Percentiles rank a stretch among this genome's conserved stretches.
These are phyloP conservation scores for Syzygium syzygioides DNA, from an alignment of 441 rosid genomes.

Conservation along the genomic window DNA sequence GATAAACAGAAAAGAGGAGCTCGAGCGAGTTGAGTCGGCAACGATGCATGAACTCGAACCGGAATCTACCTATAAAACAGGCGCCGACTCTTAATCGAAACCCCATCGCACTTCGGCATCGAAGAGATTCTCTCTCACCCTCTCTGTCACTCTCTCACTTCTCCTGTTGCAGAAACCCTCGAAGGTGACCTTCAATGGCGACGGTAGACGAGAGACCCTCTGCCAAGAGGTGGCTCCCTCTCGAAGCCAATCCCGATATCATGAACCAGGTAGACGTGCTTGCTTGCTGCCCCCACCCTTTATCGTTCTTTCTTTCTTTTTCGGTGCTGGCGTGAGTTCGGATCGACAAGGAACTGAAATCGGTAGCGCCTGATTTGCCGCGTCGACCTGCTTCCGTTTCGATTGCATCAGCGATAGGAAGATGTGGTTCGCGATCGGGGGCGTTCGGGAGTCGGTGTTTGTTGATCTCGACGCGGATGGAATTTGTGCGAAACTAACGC, in stretches of 20 bases:
- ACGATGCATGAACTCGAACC: neutral
- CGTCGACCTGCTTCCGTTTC: neutral
- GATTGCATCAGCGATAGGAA: neutral
- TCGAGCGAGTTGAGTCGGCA: neutral
- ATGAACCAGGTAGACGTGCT: slow-evolving; percentile 73
- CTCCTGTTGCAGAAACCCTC: neutral
- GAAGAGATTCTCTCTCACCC: neutral
- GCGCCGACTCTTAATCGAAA: neutral
- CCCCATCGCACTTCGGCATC: neutral
- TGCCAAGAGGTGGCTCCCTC: slow-evolving; percentile 91
- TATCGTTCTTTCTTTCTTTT: neutral
- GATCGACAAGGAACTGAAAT: neutral
- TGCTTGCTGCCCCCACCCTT: neutral
- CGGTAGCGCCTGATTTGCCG: neutral
- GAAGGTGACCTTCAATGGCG: slow-evolving; percentile 28
- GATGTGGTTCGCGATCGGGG: neutral
- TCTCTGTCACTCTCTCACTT: neutral
- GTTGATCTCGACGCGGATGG: neutral
- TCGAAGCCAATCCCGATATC: slow-evolving; percentile 91
- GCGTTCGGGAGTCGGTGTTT: neutral
- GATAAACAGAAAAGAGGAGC: neutral
- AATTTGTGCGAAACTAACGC: neutral
- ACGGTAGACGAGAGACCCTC: slow-evolving; percentile 38
- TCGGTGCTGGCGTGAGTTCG: neutral
- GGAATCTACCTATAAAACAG: neutral